Conservation (phyloP, 2,329 filamentous ascomycete species). For the Phialophora chinensis region DNA sequence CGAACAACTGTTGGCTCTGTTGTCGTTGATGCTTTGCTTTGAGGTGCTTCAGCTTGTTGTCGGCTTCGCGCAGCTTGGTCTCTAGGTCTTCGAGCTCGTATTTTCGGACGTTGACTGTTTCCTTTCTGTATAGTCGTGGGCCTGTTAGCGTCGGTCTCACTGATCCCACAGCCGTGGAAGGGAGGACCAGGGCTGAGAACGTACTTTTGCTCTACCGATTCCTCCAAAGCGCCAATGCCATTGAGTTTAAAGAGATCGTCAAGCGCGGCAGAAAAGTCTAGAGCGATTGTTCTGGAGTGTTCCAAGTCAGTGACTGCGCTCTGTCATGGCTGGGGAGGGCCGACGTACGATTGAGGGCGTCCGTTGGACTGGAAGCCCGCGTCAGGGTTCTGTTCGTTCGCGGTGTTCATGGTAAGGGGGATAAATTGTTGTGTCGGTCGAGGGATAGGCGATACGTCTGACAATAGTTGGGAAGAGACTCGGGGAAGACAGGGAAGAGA, state of each 20-base stretch:
- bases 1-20: conserved; percentile 26
- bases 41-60: conserved; percentile 69
- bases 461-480: not conserved
- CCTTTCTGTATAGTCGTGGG: conserved; percentile 65
- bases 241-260: conserved; percentile 90
- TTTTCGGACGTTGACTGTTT: conserved; percentile 73
- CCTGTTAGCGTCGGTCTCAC: not conserved
- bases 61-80: conserved; percentile 80
- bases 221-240: conserved; percentile 73
- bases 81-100: conserved; percentile 87
- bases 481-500: not conserved
- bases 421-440: not conserved
- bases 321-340: not conserved
- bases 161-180: conserved; percentile 40
- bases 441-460: conserved; percentile 6
- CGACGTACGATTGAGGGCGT: conserved; percentile 77
- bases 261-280: conserved; percentile 82
- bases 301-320: conserved; percentile 6
- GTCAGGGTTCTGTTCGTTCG: conserved; percentile 22
- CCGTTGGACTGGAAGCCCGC: conserved; percentile 53
- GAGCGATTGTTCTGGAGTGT: conserved; percentile 75
- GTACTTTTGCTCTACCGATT: conserved; percentile 81
- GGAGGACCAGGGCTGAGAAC: not conserved
- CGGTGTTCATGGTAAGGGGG: conserved; percentile 12
- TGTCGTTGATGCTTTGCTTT: conserved; percentile 35